Base-by-base conservation (phyloP, 2,329 filamentous ascomycete species). In the Cladorrhinum sp. region DNA sequence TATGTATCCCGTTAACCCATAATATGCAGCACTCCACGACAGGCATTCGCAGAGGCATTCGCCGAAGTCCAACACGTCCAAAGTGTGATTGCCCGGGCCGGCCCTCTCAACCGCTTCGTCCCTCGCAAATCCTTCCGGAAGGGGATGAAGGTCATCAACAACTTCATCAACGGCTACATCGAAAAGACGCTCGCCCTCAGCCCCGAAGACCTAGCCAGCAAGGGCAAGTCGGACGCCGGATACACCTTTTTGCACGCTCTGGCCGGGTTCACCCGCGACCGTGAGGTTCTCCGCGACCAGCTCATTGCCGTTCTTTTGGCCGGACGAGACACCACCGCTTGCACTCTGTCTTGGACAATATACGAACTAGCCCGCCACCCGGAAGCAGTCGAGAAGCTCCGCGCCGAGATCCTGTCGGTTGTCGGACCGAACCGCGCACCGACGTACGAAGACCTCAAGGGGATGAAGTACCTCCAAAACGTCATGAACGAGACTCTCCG, bases 241-340 rank as follows among this genome's bases (percentile, higher is more conserved):
- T 93, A 95, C 74, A 96, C 90, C 1, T 96, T 97, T 77, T 82
- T 96, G 20, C 90, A 96, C 74, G 90, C 91, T 27, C 83, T 97
- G 2, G 91, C 92, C 50, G 81, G 82, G 41, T 93, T 91, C 76
- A 96, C 92, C 0, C 85, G 90, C 32, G 84, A 89, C 70, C 79
- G 80, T 59, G 83, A 81, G 57, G 83, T 92, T 3, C 82, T 97
- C 13, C 90, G 92, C 32, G 92, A 96, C 74, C 92, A 97, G 74
- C 79, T 96, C 52, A 83, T 95, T 16, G 87, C 89, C 50, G 84
- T 96, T 10, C 83, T 97, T 2, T 83, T 97, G 16, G 93, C 93
- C 1, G 92, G 91, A 12, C 84, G 90, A 41, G 93, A 97, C 74
- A 96, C 93, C 13, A 97, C 93, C 0, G 92, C 92, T 27, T 85